These are phyloP conservation scores for Fusarium sp. DNA, from an alignment of 2,329 filamentous ascomycete genomes.

Conservation along the genomic window DNA sequence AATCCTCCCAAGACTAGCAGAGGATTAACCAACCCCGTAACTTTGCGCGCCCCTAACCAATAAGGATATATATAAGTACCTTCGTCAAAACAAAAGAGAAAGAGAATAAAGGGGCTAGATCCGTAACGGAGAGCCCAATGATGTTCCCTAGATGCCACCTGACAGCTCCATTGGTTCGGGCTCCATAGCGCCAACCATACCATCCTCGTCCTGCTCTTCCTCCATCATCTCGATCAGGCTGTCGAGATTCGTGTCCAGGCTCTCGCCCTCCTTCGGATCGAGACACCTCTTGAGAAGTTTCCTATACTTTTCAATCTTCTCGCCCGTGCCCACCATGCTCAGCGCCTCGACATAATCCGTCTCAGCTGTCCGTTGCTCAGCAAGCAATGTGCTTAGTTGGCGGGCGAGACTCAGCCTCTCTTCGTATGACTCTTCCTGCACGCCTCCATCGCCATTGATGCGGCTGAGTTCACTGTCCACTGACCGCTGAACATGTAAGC, in stretches of 20 bases:
- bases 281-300: slow-evolving; percentile 75
- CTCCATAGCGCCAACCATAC: slow-evolving; percentile 45
- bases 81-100: slow-evolving; percentile 12
- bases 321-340: slow-evolving; percentile 74
- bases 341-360: slow-evolving; percentile 75
- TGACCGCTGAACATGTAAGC: slow-evolving; percentile 61
- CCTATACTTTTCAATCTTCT: slow-evolving; percentile 79
- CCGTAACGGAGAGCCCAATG: slow-evolving; percentile 15
- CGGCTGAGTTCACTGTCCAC: slow-evolving; percentile 62
- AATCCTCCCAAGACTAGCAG: slow-evolving; percentile 4
- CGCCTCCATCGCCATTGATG: slow-evolving; percentile 58
- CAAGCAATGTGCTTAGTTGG: slow-evolving; percentile 65
- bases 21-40: slow-evolving; percentile 7
- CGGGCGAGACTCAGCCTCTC: slow-evolving; percentile 67
- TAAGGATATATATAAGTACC: slow-evolving; percentile 28
- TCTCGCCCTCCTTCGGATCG: slow-evolving; percentile 72
- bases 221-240: slow-evolving; percentile 71
- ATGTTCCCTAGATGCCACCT: slow-evolving; percentile 35
- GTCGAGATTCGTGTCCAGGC: slow-evolving; percentile 72
- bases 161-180: slow-evolving; percentile 46
- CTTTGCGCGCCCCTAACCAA: slow-evolving; percentile 15
- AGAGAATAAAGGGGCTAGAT: not conserved
- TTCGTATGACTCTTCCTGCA: slow-evolving; percentile 58
- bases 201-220: slow-evolving; percentile 63
- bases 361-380: slow-evolving; percentile 71